phyloP scores from a whole-genome alignment of 106 monocot genomes.

The Acorus calamus region DNA sequence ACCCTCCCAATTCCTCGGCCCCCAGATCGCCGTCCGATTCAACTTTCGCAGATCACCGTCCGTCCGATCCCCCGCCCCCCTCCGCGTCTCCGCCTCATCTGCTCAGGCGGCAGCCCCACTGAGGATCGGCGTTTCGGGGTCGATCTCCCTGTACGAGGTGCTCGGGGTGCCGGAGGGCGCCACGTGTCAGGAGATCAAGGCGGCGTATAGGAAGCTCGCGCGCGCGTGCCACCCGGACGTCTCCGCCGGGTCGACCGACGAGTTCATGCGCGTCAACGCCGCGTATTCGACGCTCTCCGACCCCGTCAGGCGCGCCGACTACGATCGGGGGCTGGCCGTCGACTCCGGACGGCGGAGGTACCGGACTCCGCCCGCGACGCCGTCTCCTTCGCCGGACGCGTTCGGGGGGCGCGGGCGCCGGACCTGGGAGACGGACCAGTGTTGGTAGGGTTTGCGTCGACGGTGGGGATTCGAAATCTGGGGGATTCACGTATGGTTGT shows the following conservation, averaged over 20 bases:
- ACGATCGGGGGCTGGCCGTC: conserved; percentile 24
- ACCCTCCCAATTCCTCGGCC: background rate
- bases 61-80: background rate
- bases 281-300: conserved; percentile 75
- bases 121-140: too few relatives aligned
- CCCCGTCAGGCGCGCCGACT: conserved; percentile 51
- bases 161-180: conserved; percentile 10
- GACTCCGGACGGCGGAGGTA: background rate
- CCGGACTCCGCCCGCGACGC: conserved; percentile 1
- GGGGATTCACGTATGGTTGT: too few relatives aligned
- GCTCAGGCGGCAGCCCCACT: background rate
- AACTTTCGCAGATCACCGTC: background rate
- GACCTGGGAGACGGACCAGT: conserved; percentile 91
- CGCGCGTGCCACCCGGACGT: conserved; percentile 36
- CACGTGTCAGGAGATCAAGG: conserved; percentile 22
- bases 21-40: background rate
- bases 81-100: background rate
- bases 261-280: conserved; percentile 49
- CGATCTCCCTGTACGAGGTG: conserved; percentile 30
- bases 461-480: too few relatives aligned
- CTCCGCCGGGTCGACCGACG: conserved; percentile 22
- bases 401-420: conserved; percentile 15
- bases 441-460: conserved; percentile 33
- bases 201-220: conserved; percentile 22
- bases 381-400: background rate